A percentile compares a stretch with the other conserved stretches of the same genome.
phyloP scores from a whole-genome alignment of 352 stramenopile genomes.

The Pythium periplocum region DNA sequence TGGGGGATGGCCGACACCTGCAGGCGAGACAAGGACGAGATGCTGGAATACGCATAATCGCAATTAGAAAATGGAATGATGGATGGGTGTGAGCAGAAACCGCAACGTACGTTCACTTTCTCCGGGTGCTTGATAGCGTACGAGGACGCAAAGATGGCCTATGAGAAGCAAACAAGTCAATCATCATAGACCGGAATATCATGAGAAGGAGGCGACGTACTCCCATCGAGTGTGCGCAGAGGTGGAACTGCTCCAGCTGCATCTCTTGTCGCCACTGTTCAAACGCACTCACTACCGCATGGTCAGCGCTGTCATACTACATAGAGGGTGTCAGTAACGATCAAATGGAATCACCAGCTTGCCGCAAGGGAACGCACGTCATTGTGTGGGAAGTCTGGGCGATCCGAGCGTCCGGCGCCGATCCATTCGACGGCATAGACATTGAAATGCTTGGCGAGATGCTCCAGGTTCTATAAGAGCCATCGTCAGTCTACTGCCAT shows the following conservation, averaged over 20 bases:
- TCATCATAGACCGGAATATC: background rate
- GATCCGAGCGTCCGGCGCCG: slow-evolving; percentile 70
- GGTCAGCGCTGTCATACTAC: slow-evolving; percentile 75
- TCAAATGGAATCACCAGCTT: too few relatives aligned
- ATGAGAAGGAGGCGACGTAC: slow-evolving; percentile 20
- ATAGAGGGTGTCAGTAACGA: too few relatives aligned
- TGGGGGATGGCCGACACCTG: slow-evolving; percentile 52
- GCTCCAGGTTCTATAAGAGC: slow-evolving; percentile 48
- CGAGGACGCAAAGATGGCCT: slow-evolving; percentile 81
- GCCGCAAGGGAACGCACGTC: slow-evolving; percentile 32
- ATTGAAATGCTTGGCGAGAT: slow-evolving; percentile 76
- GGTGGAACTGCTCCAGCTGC: slow-evolving; percentile 54
- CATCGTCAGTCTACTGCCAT: slow-evolving; percentile 2
- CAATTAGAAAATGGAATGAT: background rate
- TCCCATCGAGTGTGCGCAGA: slow-evolving; percentile 81
- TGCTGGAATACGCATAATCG: slow-evolving; percentile 31
- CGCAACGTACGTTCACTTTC: slow-evolving; percentile 43
- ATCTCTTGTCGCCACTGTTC: slow-evolving; percentile 79
- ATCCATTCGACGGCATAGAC: slow-evolving; percentile 87
- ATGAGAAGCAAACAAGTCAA: background rate
- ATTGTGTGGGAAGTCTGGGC: slow-evolving; percentile 62
- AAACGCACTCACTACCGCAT: slow-evolving; percentile 62
- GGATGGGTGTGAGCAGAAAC: background rate
- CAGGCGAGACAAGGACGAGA: slow-evolving; percentile 68
- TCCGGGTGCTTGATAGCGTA: slow-evolving; percentile 62